Base-by-base conservation (phyloP, 176 grass and related monocot genomes). In the Aegilops tauschii region DNA sequence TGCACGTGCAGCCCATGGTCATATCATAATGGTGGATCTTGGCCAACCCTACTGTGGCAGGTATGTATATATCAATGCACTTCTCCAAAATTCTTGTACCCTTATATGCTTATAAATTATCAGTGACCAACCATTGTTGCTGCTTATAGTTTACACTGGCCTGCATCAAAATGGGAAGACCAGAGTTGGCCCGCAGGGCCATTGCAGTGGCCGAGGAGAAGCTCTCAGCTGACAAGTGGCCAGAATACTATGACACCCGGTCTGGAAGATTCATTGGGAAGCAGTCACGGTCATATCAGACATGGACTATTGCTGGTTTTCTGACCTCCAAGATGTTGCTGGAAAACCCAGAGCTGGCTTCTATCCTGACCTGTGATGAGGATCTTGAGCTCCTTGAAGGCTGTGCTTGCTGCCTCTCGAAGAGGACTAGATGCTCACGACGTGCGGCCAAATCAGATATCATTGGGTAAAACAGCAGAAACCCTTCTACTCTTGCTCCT, bases 11-110 rank as follows among this genome's bases (percentile, higher is more conserved):
- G 97, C 20, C 93, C 97, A 65, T 98, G 97, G 97, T 98, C 97
- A 20, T 98, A 98, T 92, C 97, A 98, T 89, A 98, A 98, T 87
- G 94, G 94, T 88, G 97, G 97, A 85, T 98, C 97, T 75, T 98
- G 97, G 97, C 97, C 97, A 87, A 98, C 97, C 34, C 89, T 98
- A 18, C 58, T 98, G 78, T 98, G 97, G 97, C 97, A 98, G 97
- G 97, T 98, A 94, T 8, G 17, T 71, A 12, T 31, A 80, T 75
- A 69, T 47, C 27, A 12, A 63, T 2, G 59, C 25, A 79, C 18
- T 13, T 66, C 65, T 58, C 29, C 44, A 76, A 31, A 36, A 39
- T 59, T 81, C 1, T 23, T 34, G 11, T 54, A 54, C 16, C 36
- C 34, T 79, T 37, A 83, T 39, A 63, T 80, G 73, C 31, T 36